Evolutionary conservation across 2,329 filamentous ascomycete genomes (phyloP).

Genomic region (Fusarium buxicola): DNA sequence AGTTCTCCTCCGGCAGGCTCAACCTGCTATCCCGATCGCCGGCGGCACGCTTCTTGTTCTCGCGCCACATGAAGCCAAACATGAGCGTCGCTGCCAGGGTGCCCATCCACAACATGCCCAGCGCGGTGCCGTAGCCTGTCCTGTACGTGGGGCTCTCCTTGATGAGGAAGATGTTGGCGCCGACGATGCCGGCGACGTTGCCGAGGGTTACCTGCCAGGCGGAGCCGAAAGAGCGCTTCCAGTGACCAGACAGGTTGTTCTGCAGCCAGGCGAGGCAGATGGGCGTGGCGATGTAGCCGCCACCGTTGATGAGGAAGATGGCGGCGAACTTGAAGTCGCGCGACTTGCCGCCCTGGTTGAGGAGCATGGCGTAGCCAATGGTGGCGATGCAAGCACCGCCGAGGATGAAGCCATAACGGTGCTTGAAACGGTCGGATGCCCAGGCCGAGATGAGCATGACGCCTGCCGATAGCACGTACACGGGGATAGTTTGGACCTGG

Average conservation of each 20-base stretch:
- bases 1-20: conserved; percentile 44
- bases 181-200: conserved; percentile 62
- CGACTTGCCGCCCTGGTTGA: conserved; percentile 48
- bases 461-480: conserved; percentile 51
- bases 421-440: conserved; percentile 62
- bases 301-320: conserved; percentile 64
- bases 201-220: conserved; percentile 63
- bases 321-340: conserved; percentile 61
- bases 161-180: conserved; percentile 60
- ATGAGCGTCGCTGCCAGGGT: conserved; percentile 50
- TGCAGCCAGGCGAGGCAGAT: conserved; percentile 66
- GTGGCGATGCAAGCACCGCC: conserved; percentile 61
- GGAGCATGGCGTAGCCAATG: conserved; percentile 66
- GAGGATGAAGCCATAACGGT: conserved; percentile 66
- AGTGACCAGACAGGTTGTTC: conserved; percentile 68
- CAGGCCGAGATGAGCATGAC: conserved; percentile 52
- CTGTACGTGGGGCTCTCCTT: conserved; percentile 60
- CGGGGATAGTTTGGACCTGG: conserved; percentile 52
- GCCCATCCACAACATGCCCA: conserved; percentile 60
- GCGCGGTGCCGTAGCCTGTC: conserved; percentile 61
- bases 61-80: conserved; percentile 46
- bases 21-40: conserved; percentile 49
- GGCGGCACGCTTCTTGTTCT: conserved; percentile 51
- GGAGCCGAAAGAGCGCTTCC: conserved; percentile 65
- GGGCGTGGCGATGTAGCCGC: conserved; percentile 66